Conservation (phyloP, 2,329 filamentous ascomycete species). For the Monascus ruber region DNA sequence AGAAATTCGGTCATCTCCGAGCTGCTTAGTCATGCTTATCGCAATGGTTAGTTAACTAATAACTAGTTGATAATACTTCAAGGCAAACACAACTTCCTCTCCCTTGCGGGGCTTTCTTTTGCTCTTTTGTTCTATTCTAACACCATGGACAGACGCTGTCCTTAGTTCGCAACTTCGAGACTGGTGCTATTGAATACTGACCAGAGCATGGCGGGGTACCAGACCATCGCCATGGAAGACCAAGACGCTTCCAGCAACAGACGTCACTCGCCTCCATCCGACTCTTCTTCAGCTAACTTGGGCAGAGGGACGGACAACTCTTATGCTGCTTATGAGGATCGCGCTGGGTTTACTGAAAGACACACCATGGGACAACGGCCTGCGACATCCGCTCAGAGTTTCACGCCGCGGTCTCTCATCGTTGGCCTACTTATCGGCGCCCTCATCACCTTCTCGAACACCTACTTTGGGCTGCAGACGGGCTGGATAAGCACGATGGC, state of each 20-base stretch:
- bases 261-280: no score
- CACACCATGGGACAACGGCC: conserved; percentile 3
- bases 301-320: background rate
- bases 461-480: conserved; percentile 96
- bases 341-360: background rate
- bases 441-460: conserved; percentile 91
- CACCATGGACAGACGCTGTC: no score
- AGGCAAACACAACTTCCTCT: no score
- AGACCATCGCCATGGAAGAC: conserved; percentile 22
- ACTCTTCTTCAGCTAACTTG: background rate
- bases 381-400: conserved; percentile 44
- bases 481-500: conserved; percentile 81
- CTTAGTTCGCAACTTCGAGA: no score
- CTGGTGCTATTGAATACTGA: no score
- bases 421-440: conserved; percentile 77
- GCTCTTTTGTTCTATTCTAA: no score
- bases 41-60: no score
- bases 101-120: no score
- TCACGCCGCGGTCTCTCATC: conserved; percentile 69
- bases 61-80: no score
- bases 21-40: no score
- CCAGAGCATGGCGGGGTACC: conserved; percentile 21
- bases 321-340: background rate
- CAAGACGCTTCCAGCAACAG: conserved; percentile 5
- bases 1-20: no score